Percentiles rank a stretch among this genome's conserved stretches.
phyloP scores from a whole-genome alignment of 306 rosid species.

The Inga oerstediana region DNA sequence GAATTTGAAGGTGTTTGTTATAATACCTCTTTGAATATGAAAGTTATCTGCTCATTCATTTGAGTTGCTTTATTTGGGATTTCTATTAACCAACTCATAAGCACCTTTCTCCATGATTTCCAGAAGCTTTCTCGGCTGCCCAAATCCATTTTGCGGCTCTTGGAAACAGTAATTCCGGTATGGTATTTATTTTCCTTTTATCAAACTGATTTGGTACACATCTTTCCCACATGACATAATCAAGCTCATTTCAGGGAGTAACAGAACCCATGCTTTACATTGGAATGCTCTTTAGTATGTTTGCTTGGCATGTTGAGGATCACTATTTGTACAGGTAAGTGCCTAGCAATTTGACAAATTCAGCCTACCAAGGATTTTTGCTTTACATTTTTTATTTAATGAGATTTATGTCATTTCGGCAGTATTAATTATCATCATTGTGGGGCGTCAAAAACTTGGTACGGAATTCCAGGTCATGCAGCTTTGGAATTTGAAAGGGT shows the following conservation, averaged over 20 bases:
- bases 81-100: conserved; percentile 22
- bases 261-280: conserved; percentile 97
- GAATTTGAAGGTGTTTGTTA: conserved; percentile 84
- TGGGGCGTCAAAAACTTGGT: conserved; percentile 99
- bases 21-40: conserved; percentile 13
- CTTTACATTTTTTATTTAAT: conserved; percentile 27
- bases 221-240: conserved; percentile 12
- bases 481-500: conserved; percentile 90
- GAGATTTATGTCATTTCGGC: conserved; percentile 36
- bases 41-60: not conserved
- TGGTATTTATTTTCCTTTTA: conserved; percentile 23
- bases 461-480: conserved; percentile 87
- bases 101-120: conserved; percentile 33
- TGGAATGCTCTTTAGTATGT: conserved; percentile 95
- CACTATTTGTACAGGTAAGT: conserved; percentile 87
- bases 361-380: not conserved
- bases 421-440: conserved; percentile 95
- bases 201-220: conserved; percentile 20
- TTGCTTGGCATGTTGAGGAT: conserved; percentile 99
- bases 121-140: conserved; percentile 85
- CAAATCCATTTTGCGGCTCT: conserved; percentile 79
- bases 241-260: conserved; percentile 72
- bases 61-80: not conserved
- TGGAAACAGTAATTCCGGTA: conserved; percentile 89
- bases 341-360: not conserved